phyloP scores from a whole-genome alignment of 306 rosid genomes.

The Fragaria iinumae region DNA sequence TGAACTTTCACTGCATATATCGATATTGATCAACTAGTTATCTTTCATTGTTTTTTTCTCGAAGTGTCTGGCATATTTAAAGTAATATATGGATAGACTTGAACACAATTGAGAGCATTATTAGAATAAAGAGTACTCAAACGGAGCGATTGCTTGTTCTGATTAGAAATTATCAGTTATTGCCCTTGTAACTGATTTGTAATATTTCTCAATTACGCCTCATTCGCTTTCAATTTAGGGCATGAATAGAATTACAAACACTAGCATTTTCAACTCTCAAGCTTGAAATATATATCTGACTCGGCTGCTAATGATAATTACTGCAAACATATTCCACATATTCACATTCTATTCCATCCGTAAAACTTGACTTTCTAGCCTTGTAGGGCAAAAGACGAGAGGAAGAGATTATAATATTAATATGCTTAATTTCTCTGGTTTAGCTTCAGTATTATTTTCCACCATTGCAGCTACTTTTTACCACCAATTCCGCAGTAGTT shows the following conservation, averaged over 20 bases:
- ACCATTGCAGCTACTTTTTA: constrained; percentile 8
- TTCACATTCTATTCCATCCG: not conserved
- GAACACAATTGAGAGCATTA: not conserved
- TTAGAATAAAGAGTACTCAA: not conserved
- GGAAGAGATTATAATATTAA: not conserved
- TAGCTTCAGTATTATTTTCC: not conserved
- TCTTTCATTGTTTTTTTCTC: not conserved
- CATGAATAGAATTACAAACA: not conserved
- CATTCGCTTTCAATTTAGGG: not conserved
- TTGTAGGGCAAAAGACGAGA: not conserved
- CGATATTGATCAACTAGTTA: not conserved
- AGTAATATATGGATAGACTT: not conserved
- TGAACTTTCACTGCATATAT: not conserved
- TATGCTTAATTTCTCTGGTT: not conserved
- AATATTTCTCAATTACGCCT: not conserved
- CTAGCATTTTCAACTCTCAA: not conserved
- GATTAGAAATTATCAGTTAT: not conserved
- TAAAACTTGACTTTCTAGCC: constrained; percentile 12
- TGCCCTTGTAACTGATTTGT: not conserved
- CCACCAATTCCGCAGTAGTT: not conserved
- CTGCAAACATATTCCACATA: not conserved
- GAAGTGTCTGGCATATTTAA: not conserved
- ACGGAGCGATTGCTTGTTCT: not conserved
- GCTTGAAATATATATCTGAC: not conserved
- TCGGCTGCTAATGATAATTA: not conserved